phyloP scores from a whole-genome alignment of 2,329 filamentous ascomycete species.

The Hypoxylon sp. region DNA sequence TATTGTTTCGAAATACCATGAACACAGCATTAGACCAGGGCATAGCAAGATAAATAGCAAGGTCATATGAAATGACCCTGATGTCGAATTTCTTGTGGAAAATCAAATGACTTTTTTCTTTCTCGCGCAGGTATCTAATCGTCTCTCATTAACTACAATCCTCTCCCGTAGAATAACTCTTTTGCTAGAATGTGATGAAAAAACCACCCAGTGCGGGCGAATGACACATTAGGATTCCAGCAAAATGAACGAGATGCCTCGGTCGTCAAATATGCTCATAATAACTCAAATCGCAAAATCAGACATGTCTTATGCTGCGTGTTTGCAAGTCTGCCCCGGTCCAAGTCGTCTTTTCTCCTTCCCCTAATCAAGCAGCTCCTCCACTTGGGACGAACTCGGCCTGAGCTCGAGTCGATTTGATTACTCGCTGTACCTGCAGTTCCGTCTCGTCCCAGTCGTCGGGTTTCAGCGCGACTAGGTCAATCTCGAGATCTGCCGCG shows the following conservation, averaged over 20 bases:
- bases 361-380: slow-evolving; percentile 17
- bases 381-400: slow-evolving; percentile 58
- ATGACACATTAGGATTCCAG: background rate
- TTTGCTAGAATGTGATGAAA: slow-evolving; percentile 6
- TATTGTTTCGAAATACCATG: slow-evolving; percentile 26
- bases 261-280: slow-evolving; percentile 14
- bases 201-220: slow-evolving; percentile 6
- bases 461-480: slow-evolving; percentile 82
- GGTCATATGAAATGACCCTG: slow-evolving; percentile 28
- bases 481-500: slow-evolving; percentile 78
- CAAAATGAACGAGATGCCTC: slow-evolving; percentile 7
- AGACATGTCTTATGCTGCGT: slow-evolving; percentile 6
- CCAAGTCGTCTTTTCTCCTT: no score
- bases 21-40: slow-evolving; percentile 10
- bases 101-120: slow-evolving; percentile 23
- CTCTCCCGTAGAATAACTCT: slow-evolving; percentile 15
- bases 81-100: slow-evolving; percentile 10
- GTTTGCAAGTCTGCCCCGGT: no score
- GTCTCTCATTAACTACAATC: slow-evolving; percentile 39
- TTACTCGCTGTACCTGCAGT: slow-evolving; percentile 79
- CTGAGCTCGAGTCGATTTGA: slow-evolving; percentile 73
- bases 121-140: slow-evolving; percentile 37
- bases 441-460: slow-evolving; percentile 93
- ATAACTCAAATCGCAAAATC: slow-evolving; percentile 5
- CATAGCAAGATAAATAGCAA: slow-evolving; percentile 25